Conservation (phyloP, 257 asterid species). For the Solanum stenotomum region DNA sequence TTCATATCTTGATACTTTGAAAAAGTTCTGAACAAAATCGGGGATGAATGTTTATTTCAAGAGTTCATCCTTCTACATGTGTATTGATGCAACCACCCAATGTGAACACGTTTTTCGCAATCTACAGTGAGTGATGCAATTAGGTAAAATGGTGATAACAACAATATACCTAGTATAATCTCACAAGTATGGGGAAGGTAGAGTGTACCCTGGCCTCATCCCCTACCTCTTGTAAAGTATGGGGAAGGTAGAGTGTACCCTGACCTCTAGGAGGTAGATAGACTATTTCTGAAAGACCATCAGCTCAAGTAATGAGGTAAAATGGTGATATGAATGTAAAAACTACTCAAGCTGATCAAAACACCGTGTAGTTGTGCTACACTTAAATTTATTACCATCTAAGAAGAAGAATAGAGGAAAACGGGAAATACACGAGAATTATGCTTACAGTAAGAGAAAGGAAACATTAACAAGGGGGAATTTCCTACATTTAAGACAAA, state of each 20-base stretch:
- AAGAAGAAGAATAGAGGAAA: background rate
- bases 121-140: background rate
- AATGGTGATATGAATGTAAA: background rate
- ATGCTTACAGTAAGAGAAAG: background rate
- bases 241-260: background rate
- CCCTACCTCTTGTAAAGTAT: background rate
- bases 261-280: fast-evolving
- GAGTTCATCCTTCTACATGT: too few relatives aligned
- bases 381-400: background rate
- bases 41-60: too few relatives aligned
- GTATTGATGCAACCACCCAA: background rate
- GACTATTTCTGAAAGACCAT: fast-evolving
- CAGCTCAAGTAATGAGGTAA: background rate
- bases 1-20: too few relatives aligned
- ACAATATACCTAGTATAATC: background rate
- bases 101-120: background rate
- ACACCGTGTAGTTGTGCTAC: background rate
- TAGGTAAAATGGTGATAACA: background rate
- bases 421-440: background rate
- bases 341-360: background rate
- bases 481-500: background rate
- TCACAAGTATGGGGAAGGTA: background rate
- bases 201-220: background rate
- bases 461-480: background rate
- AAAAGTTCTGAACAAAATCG: background rate